phyloP scores from a whole-genome alignment of 257 asterid genomes.

The Solanum appendiculatum region DNA sequence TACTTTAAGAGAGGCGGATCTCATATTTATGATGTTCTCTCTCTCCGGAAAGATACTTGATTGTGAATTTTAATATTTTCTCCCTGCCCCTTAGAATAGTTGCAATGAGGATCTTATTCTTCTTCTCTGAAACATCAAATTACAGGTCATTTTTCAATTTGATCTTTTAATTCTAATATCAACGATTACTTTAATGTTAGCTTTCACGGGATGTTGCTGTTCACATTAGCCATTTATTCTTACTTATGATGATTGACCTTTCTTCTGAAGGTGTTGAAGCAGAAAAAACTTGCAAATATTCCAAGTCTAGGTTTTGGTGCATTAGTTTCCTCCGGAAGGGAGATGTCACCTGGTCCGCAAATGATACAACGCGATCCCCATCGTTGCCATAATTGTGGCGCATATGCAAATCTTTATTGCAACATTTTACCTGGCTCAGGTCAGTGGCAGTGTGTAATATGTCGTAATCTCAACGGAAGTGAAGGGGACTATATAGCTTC shows the following conservation, averaged over 20 bases:
- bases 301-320: slow-evolving; percentile 94
- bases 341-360: slow-evolving; percentile 81
- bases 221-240: neutral
- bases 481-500: slow-evolving; percentile 82
- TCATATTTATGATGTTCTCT: neutral
- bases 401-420: slow-evolving; percentile 87
- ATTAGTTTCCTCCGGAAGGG: slow-evolving; percentile 78
- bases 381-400: slow-evolving; percentile 87
- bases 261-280: slow-evolving; percentile 63
- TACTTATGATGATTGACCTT: neutral
- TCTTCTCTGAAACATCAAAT: neutral
- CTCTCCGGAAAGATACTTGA: neutral
- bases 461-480: slow-evolving; percentile 82
- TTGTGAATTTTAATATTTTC: neutral
- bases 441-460: slow-evolving; percentile 95
- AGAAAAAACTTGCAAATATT: slow-evolving; percentile 70
- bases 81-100: neutral
- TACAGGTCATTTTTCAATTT: neutral
- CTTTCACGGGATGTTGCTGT: neutral
- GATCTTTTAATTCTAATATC: neutral
- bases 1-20: neutral
- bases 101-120: neutral
- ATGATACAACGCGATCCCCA: slow-evolving; percentile 83
- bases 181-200: neutral
- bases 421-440: slow-evolving; percentile 81